phyloP scores from a whole-genome alignment of 208 protist genomes.

The Acanthamoeba rhysodes region DNA sequence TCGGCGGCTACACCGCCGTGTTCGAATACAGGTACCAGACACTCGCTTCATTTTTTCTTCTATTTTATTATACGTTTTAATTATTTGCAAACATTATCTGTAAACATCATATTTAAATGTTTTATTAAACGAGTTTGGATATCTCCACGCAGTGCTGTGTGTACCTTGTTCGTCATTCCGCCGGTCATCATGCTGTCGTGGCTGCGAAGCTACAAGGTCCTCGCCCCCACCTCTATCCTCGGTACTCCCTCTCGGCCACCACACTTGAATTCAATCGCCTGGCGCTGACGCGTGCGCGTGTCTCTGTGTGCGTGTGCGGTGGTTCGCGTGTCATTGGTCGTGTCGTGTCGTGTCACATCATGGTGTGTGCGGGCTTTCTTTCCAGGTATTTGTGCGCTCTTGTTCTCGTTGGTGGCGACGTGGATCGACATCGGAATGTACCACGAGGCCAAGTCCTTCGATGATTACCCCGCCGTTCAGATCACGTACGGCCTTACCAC shows the following conservation, averaged over 20 bases:
- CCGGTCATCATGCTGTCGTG: slow-evolving; percentile 43
- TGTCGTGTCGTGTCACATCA: too few relatives aligned
- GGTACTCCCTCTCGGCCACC: not conserved
- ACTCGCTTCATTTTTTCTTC: not conserved
- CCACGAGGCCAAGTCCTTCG: slow-evolving; percentile 22
- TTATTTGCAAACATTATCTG: too few relatives aligned
- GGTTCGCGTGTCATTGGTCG: too few relatives aligned
- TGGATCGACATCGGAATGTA: slow-evolving; percentile 30
- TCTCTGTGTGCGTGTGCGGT: not conserved
- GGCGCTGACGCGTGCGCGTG: not conserved
- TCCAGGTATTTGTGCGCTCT: not conserved
- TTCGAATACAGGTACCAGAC: slow-evolving; percentile 7
- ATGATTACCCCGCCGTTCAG: slow-evolving; percentile 14
- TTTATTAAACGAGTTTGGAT: too few relatives aligned
- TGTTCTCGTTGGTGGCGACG: slow-evolving; percentile 46
- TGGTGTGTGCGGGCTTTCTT: not conserved
- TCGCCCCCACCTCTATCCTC: slow-evolving; percentile 40
- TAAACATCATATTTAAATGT: too few relatives aligned
- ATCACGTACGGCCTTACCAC: not conserved
- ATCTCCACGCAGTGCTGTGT: not conserved
- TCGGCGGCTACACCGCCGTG: not conserved
- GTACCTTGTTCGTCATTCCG: slow-evolving; percentile 27
- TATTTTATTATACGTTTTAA: not conserved
- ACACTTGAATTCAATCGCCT: not conserved
- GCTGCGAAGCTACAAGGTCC: slow-evolving; percentile 28